Evolutionary conservation across 176 grass and related monocot species (phyloP).

Genomic region (Olyra latifolia): DNA sequence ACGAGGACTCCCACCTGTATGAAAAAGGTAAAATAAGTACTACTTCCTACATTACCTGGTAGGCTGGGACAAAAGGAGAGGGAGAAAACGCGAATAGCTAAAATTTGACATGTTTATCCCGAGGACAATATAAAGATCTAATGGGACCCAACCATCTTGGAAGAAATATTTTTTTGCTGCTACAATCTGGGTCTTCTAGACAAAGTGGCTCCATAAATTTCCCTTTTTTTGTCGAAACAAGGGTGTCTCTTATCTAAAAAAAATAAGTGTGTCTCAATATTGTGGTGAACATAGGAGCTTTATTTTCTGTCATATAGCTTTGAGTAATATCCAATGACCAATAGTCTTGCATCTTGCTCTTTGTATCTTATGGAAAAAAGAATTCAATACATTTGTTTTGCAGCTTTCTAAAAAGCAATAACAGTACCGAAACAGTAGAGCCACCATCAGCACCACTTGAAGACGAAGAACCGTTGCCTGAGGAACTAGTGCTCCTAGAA

Average conservation of each 20-base stretch:
- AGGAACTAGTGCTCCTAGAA: conserved; percentile 72
- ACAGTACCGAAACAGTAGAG: conserved; percentile 66
- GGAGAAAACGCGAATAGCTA: background rate
- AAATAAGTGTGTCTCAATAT: background rate
- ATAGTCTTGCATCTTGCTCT: conserved; percentile 1
- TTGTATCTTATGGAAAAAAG: background rate
- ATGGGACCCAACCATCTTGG: background rate
- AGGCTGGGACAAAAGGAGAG: background rate
- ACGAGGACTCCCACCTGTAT: background rate
- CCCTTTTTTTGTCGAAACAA: background rate
- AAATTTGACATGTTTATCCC: background rate
- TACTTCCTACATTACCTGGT: background rate
- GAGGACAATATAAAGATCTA: background rate
- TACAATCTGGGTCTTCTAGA: background rate
- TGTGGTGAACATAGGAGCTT: background rate
- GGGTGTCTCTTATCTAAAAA: too few species aligned
- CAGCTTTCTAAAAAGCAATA: conserved; percentile 78
- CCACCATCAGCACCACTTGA: conserved; percentile 59
- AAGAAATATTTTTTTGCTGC: background rate
- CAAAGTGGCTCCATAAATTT: background rate
- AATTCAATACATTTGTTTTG: conserved; percentile 21
- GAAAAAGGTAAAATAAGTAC: background rate
- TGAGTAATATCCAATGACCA: background rate
- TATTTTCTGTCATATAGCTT: background rate
- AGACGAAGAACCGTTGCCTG: conserved; percentile 70